Evolutionary conservation across 768 basidiomycete genomes (phyloP), one percentile per base, ranked within the genome.

Genomic region (Pholiota microspora): DNA sequence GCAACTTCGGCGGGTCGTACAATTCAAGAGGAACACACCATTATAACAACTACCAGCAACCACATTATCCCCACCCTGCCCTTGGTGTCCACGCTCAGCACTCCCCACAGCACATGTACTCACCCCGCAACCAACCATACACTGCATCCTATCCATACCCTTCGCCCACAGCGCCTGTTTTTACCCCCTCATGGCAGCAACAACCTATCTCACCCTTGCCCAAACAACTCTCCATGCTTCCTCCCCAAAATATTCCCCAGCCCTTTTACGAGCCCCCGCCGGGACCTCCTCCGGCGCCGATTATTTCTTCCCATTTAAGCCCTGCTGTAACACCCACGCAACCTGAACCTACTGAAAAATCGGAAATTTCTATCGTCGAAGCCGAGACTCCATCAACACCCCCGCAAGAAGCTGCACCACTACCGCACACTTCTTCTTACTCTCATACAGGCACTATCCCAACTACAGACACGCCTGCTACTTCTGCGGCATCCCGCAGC

Each of bases 201-300:
- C 65, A 60, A 46, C 57, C 54, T 18, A 65, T 82, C 23, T 86
- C 85, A 0, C 83, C 84, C 1, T 62, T 85, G 23, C 85, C 85
- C 54, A 86, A 85, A 70, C 85, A 86, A 55, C 73, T 84, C 1
- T 78, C 81, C 7, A 81, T 81, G 73, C 75, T 77, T 29, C 67
- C 70, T 7, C 67, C 71, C 4, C 58, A 51, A 49, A 54, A 63
- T 51, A 45, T 66, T 27, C 38, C 38, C 21, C 47, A 61, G 49
- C n/a, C 51, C 21, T 61, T 55, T 24, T 62, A 64, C 44, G 64
- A 65, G 46, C 58, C 60, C 16, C 44, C 54, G 45, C 27, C 57
- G 13, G 24, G 36, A 18, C 44, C 49, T 16, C 36, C 51, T 25
- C 29, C 40, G 18, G 27, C 57, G 12, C 34, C 51, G 10, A 40